Conservation (phyloP, 2,329 filamentous ascomycete genomes). For the Phialophora verrucosa region DNA sequence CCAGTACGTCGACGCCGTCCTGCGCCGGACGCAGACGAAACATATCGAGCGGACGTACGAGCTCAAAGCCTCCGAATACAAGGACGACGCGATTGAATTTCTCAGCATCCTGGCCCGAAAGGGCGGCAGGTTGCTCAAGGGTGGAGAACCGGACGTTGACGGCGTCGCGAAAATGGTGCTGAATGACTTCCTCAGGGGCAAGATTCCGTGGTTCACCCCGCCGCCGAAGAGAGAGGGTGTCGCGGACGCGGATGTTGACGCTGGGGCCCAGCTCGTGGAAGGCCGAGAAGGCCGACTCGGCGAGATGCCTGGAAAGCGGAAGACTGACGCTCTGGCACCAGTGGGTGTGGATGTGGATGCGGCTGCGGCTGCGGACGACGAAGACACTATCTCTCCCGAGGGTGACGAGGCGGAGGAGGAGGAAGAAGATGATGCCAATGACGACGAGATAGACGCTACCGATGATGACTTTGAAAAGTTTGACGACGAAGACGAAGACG, state of each 20-base stretch:
- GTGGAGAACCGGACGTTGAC: constrained; percentile 93
- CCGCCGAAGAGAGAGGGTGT: constrained; percentile 61
- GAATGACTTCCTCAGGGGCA: constrained; percentile 93
- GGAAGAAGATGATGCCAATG: constrained; percentile 20
- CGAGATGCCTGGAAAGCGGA: constrained; percentile 82
- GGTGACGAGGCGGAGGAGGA: constrained; percentile 33
- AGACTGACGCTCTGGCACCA: constrained; percentile 56
- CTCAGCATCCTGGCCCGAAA: constrained; percentile 87
- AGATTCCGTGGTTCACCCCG: constrained; percentile 94
- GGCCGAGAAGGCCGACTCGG: constrained; percentile 79
- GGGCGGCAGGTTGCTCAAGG: constrained; percentile 81
- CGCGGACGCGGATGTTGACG: constrained; percentile 54
- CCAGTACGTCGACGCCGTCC: constrained; percentile 87
- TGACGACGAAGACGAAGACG: constrained; percentile 33
- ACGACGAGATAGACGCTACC: background rate
- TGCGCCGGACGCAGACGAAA: constrained; percentile 78
- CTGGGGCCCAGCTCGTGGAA: constrained; percentile 58
- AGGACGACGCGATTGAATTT: constrained; percentile 74
- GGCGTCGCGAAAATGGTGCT: constrained; percentile 96
- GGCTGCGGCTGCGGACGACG: constrained; percentile 22
- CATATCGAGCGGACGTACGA: constrained; percentile 95
- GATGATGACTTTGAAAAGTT: constrained; percentile 28
- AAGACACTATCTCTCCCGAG: constrained; percentile 7
- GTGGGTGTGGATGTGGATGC: constrained; percentile 52
- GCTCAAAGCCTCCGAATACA: constrained; percentile 70